Evolutionary conservation across 2,329 filamentous ascomycete genomes (phyloP).

Genomic region (Tolypocladium ovalisporum): DNA sequence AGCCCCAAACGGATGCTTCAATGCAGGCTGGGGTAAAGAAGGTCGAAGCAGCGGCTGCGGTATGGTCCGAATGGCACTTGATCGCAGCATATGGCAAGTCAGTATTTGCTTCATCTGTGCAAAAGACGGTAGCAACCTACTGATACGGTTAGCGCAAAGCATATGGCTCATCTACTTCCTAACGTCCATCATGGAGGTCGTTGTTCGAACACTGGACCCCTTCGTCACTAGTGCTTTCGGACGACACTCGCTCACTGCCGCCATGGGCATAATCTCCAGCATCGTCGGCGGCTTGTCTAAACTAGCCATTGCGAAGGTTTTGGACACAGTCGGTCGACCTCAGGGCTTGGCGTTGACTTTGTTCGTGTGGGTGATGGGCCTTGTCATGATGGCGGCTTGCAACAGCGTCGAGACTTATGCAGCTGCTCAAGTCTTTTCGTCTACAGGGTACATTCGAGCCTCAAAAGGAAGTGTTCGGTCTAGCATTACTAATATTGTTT

Average conservation of each 20-base stretch:
- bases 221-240: conserved; percentile 33
- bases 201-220: conserved; percentile 24
- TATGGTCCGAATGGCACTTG: conserved; percentile 27
- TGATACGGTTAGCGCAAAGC: conserved; percentile 7
- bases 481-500: background rate
- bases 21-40: conserved; percentile 33
- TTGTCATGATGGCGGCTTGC: conserved; percentile 52
- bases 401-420: conserved; percentile 29
- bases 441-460: conserved; percentile 26
- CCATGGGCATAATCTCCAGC: conserved; percentile 36
- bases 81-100: conserved; percentile 30
- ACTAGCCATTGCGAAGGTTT: conserved; percentile 49
- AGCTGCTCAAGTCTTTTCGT: conserved; percentile 49
- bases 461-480: too few species aligned
- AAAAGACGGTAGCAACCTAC: background rate
- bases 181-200: conserved; percentile 23
- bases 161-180: conserved; percentile 30
- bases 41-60: conserved; percentile 29
- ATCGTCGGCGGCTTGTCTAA: conserved; percentile 44
- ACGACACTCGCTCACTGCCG: conserved; percentile 36
- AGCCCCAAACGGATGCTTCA: conserved; percentile 11
- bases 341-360: conserved; percentile 44
- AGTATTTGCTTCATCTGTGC: conserved; percentile 6
- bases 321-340: conserved; percentile 51
- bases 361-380: conserved; percentile 30